These are phyloP conservation scores for Globisporangium emineosum DNA, from an alignment of 352 stramenopile genomes.

Conservation along the genomic window DNA sequence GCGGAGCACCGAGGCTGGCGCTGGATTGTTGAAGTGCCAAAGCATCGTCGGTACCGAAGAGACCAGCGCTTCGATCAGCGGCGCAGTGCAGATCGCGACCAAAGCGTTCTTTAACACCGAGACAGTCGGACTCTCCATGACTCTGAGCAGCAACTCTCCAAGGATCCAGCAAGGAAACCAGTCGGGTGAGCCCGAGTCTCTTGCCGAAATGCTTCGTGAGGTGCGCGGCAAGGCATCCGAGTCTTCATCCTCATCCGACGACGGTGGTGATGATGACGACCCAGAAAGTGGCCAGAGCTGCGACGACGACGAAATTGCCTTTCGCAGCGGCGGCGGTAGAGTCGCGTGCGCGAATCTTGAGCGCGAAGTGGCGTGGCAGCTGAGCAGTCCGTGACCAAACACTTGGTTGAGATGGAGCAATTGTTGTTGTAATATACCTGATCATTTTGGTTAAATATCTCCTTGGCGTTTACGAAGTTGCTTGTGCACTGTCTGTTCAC, in stretches of 20 bases:
- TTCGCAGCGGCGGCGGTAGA: background rate
- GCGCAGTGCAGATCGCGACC: constrained; percentile 13
- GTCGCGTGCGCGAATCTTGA: background rate
- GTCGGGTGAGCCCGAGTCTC: background rate
- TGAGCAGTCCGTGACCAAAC: constrained; percentile 7
- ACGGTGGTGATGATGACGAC: background rate
- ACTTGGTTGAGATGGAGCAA: too few species aligned
- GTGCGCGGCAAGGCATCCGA: background rate
- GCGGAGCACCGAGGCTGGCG: constrained; percentile 24
- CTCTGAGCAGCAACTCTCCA: background rate
- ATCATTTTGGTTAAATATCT: constrained; percentile 8
- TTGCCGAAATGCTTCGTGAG: constrained; percentile 11
- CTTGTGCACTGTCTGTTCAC: background rate
- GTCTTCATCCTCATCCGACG: background rate
- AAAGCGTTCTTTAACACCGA: constrained; percentile 6
- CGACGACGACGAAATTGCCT: constrained; percentile 8
- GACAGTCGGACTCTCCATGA: constrained; percentile 3
- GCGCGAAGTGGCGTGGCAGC: constrained; percentile 12
- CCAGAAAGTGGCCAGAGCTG: background rate
- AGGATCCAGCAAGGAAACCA: background rate
- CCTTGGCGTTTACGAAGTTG: background rate
- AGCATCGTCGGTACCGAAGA: constrained; percentile 5
- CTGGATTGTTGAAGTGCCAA: constrained; percentile 13
- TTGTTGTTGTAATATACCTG: background rate
- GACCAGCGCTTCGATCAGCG: constrained; percentile 4